Conservation (phyloP, 2,329 filamentous ascomycete species). For the Alternaria gaisen region DNA sequence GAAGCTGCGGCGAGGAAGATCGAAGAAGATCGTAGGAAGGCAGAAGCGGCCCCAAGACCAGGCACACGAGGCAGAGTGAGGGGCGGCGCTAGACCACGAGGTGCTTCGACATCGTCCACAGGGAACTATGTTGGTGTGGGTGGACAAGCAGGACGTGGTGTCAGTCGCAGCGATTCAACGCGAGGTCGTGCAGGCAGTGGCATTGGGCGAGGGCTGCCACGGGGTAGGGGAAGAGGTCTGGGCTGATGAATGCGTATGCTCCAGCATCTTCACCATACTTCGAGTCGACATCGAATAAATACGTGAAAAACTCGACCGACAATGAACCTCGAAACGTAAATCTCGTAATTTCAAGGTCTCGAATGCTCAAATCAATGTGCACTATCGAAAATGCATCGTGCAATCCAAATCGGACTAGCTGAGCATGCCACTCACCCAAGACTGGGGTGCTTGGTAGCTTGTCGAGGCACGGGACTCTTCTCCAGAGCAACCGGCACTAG, state of each 20-base stretch:
- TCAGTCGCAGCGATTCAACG: slow-evolving; percentile 56
- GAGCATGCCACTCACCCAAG: background rate
- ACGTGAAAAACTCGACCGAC: background rate
- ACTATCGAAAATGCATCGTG: background rate
- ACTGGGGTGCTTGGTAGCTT: background rate
- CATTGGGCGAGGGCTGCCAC: slow-evolving; percentile 53
- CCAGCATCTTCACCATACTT: background rate
- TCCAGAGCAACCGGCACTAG: slow-evolving; percentile 5
- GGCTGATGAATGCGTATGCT: slow-evolving; percentile 20
- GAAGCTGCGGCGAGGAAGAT: slow-evolving; percentile 69
- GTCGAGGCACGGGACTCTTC: background rate
- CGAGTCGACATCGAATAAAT: background rate
- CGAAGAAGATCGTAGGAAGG: slow-evolving; percentile 63
- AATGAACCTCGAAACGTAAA: background rate
- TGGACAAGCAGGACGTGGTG: slow-evolving; percentile 59
- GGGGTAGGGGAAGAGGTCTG: slow-evolving; percentile 43
- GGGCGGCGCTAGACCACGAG: slow-evolving; percentile 47
- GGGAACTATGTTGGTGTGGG: slow-evolving; percentile 55
- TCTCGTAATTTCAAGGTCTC: background rate
- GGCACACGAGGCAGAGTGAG: slow-evolving; percentile 47
- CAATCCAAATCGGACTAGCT: background rate
- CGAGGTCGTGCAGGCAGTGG: slow-evolving; percentile 55
- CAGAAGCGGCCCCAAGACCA: slow-evolving; percentile 63
- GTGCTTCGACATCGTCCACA: slow-evolving; percentile 42
- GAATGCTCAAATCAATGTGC: background rate